phyloP scores from a whole-genome alignment of 768 basidiomycete genomes.

The Phallus indusiatus region DNA sequence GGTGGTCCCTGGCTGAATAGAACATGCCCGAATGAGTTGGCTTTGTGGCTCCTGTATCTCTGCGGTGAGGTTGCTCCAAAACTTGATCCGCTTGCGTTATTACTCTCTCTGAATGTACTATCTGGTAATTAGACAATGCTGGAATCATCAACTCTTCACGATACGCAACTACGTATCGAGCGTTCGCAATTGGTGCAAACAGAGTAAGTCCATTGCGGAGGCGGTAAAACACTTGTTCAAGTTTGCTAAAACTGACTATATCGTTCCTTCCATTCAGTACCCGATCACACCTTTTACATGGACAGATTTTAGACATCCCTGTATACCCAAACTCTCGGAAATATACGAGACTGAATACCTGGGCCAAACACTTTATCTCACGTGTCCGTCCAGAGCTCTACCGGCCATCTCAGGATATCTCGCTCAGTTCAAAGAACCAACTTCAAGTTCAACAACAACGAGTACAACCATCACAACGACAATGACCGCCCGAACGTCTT shows the following conservation, averaged over 20 bases:
- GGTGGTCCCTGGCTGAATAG: constrained; percentile 61
- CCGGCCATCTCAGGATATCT: constrained; percentile 69
- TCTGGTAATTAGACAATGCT: background rate
- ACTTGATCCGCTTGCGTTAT: background rate
- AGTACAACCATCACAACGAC: constrained; percentile 8
- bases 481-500: background rate
- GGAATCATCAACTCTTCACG: background rate
- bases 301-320: constrained; percentile 41
- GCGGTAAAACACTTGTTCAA: too few species aligned
- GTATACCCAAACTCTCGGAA: background rate
- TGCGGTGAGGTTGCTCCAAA: constrained; percentile 1
- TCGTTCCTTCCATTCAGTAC: constrained; percentile 39
- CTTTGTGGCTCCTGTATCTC: constrained; percentile 78
- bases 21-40: constrained; percentile 42
- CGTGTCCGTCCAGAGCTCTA: constrained; percentile 52
- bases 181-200: constrained; percentile 56
- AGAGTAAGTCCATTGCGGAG: constrained; percentile 39
- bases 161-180: background rate
- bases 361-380: constrained; percentile 34
- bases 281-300: constrained; percentile 47
- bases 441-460: constrained; percentile 1
- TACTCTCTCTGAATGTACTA: too few species aligned
- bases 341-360: constrained; percentile 23
- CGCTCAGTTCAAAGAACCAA: constrained; percentile 32
- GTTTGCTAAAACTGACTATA: too few species aligned